Evolutionary conservation across 164 flowering plant genomes (phyloP).

Genomic region (Aristolochia californica): DNA sequence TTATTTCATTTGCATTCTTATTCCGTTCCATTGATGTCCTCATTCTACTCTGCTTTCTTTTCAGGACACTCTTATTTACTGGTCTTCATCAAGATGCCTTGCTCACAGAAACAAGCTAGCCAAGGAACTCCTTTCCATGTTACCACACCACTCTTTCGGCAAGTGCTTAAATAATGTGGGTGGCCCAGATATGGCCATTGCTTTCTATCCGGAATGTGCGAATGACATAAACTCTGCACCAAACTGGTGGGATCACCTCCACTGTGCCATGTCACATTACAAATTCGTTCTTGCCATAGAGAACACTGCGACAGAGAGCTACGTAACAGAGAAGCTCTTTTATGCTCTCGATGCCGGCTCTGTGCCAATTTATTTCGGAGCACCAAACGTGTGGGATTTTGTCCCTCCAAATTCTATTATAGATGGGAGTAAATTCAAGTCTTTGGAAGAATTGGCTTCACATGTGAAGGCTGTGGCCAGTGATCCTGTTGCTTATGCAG

Average conservation of each 20-base stretch:
- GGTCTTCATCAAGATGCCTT: slow-evolving; percentile 98
- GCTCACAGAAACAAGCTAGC: slow-evolving; percentile 69
- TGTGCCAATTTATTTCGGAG: slow-evolving; percentile 94
- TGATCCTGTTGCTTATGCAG: slow-evolving; percentile 88
- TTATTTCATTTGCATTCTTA: too few species aligned
- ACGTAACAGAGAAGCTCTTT: slow-evolving; percentile 94
- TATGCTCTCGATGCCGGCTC: slow-evolving; percentile 91
- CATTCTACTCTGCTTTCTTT: background rate
- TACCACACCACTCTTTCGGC: slow-evolving; percentile 91
- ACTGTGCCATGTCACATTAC: slow-evolving; percentile 98
- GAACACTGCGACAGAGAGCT: slow-evolving; percentile 81
- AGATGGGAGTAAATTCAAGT: slow-evolving; percentile 66
- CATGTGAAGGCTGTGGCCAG: slow-evolving; percentile 67
- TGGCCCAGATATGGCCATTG: slow-evolving; percentile 69
- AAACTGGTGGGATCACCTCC: slow-evolving; percentile 97
- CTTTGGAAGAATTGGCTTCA: slow-evolving; percentile 71
- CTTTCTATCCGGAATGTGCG: slow-evolving; percentile 65
- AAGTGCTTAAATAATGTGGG: slow-evolving; percentile 97
- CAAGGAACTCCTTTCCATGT: slow-evolving; percentile 42
- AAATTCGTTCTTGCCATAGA: slow-evolving; percentile 96
- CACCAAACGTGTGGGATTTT: slow-evolving; percentile 84
- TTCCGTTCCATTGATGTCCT: too few species aligned
- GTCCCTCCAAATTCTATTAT: slow-evolving; percentile 92
- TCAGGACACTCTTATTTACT: slow-evolving; percentile 84
- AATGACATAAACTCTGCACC: slow-evolving; percentile 34